Conservation (phyloP, 257 asterid species). For the Cruciata laevipes region DNA sequence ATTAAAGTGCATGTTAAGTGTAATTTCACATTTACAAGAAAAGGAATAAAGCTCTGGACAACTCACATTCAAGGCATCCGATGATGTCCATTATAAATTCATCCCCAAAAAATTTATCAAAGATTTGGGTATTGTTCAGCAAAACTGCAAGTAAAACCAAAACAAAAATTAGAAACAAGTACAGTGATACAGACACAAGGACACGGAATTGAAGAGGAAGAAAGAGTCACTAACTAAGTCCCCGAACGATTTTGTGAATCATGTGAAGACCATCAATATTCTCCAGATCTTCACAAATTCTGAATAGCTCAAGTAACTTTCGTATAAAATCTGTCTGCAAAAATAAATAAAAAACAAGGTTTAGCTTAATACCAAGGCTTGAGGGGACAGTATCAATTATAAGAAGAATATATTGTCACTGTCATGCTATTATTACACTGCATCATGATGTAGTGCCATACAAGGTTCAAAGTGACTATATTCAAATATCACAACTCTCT, state of each 20-base stretch:
- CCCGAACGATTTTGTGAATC: conserved; percentile 74
- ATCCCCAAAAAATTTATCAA: conserved; percentile 90
- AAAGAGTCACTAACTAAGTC: conserved; percentile 63
- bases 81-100: conserved; percentile 84
- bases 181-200: conserved; percentile 7
- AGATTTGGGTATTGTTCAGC: conserved; percentile 73
- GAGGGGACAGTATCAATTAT: not conserved
- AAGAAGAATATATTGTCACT: too few relatives aligned
- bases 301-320: conserved; percentile 74
- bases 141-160: conserved; percentile 51
- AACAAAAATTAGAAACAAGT: not conserved
- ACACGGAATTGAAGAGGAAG: not conserved
- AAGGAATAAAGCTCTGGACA: not conserved
- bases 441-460: not conserved
- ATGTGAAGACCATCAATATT: conserved; percentile 73
- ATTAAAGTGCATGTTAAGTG: not conserved
- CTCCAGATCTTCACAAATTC: conserved; percentile 79
- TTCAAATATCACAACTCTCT: not conserved
- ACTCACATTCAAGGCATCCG: conserved; percentile 94
- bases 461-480: not conserved
- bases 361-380: not conserved
- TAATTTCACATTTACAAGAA: not conserved
- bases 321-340: conserved; percentile 74
- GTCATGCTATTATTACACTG: too few relatives aligned
- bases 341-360: conserved; percentile 4